A percentile compares a stretch with the other conserved stretches of the same genome.
Evolutionary conservation across 1,139 yeast species (phyloP).

Genomic region (Taphrina confusa): DNA sequence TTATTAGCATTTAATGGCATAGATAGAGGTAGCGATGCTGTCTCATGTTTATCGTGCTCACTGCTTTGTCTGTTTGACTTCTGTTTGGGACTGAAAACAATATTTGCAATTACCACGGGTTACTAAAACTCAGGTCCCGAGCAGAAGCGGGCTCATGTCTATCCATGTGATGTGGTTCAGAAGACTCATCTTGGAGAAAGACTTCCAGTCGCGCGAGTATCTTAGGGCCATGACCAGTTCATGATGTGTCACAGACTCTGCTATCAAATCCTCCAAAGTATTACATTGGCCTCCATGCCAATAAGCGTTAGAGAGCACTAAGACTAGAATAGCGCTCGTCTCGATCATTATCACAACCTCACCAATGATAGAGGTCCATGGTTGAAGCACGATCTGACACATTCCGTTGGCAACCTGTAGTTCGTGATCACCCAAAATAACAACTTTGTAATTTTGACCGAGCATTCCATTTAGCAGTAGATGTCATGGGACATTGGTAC

Average conservation of each 20-base stretch:
- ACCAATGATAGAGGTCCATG: not conserved
- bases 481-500: conserved; percentile 10
- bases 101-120: too few relatives aligned
- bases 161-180: conserved; percentile 1
- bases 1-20: too few relatives aligned
- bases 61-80: too few relatives aligned
- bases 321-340: not conserved
- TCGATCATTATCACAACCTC: conserved; percentile 3
- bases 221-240: not conserved
- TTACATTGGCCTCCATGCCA: not conserved
- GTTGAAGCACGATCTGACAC: conserved; percentile 1
- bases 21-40: too few relatives aligned
- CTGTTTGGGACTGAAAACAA: too few relatives aligned
- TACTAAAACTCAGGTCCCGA: not conserved
- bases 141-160: conserved; percentile 2
- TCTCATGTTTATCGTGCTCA: too few relatives aligned
- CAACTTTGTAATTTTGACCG: not conserved
- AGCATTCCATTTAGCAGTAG: conserved; percentile 9
- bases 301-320: not conserved
- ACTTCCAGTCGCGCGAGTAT: not conserved
- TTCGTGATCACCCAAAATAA: not conserved
- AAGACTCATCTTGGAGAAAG: not conserved
- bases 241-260: not conserved
- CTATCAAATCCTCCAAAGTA: not conserved
- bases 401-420: conserved; percentile 4